These are phyloP conservation scores for Backusella morwellensis DNA, from an alignment of 192 early-diverging fungal species.

Conservation along the genomic window DNA sequence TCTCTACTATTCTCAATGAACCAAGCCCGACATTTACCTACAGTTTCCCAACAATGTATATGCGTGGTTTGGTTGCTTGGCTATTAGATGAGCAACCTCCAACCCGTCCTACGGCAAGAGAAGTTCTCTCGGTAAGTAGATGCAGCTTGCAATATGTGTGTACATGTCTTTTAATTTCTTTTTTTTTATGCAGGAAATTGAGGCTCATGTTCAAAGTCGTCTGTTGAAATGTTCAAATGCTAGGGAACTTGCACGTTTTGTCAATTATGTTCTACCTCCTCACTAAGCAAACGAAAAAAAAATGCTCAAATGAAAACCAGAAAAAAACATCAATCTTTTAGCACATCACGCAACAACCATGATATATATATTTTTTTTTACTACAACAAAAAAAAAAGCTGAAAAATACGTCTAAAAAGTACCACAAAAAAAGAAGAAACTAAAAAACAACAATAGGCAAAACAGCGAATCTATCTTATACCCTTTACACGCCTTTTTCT, in stretches of 20 bases:
- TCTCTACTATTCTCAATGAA: conserved; percentile 29
- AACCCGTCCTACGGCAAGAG: conserved; percentile 27
- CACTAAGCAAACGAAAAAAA: conserved; percentile 6
- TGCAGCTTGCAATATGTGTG: background rate
- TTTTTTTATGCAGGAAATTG: conserved; percentile 27
- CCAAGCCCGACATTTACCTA: conserved; percentile 37
- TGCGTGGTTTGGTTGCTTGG: conserved; percentile 39
- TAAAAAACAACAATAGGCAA: background rate
- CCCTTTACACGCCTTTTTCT: too few relatives aligned
- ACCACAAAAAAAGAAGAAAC: background rate
- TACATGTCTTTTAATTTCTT: background rate
- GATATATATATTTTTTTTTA: background rate
- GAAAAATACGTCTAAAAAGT: background rate
- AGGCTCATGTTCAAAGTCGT: conserved; percentile 31
- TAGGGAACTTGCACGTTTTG: conserved; percentile 27
- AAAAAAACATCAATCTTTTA: background rate
- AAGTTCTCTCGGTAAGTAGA: conserved; percentile 27
- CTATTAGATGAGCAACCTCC: conserved; percentile 31
- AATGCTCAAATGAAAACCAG: background rate
- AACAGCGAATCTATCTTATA: too few relatives aligned
- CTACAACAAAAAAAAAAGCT: background rate
- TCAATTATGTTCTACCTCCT: conserved; percentile 31
- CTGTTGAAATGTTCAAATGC: conserved; percentile 25
- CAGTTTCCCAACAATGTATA: conserved; percentile 36
- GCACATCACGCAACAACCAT: background rate